Base-by-base conservation (phyloP, 352 stramenopile species). In the Phytopythium ostracodes region DNA sequence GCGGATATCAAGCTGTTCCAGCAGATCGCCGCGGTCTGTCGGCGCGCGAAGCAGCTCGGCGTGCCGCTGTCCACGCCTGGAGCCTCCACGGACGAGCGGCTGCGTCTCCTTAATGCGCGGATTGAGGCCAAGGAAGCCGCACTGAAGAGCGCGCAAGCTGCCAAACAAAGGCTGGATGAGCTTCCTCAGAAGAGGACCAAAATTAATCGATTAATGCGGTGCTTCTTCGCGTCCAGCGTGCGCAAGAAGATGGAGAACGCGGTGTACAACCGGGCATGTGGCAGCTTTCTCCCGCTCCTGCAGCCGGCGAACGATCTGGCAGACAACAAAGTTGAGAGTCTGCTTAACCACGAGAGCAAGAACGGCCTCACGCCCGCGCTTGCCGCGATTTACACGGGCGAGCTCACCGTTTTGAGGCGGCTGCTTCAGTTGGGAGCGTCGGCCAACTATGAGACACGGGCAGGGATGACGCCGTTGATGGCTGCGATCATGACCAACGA, bases 321-420 rank as follows among this genome's bases (percentile, higher is more conserved):
- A n/a, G 49, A 59, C 2, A 73, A 76, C 33, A 51, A 44, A 8
- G 59, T 49, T 1, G 17, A 18, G 4, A 33, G 49, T 9, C 35
- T 87, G 29, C 44, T 83, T 15, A 75, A 89, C 27, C 63, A 84
- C 20, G 77, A 91, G 47, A 89, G 81, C 24, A 38, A 63, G 24
- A 88, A 88, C 17, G 72, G 72, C 7, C 71, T 88, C 11, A 89
- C 79, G 15, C 77, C 79, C 27, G 54, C 76, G 36, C 63, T 91
- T 3, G 70, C 68, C 5, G 43, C 76, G n/a, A 84, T 89, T 40
- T 79, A 80, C 29, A 62, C 62, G 35, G 6, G 61, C 6, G 76
- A 81, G 33, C 53, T 74, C 11, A 54, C 53, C 3, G 36, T 81
- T 11, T 42, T 89, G 62, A 65, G 81, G 36, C 62, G 60, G n/a